phyloP scores from a whole-genome alignment of 179 eudicot species.

The Spinacia oleracea region DNA sequence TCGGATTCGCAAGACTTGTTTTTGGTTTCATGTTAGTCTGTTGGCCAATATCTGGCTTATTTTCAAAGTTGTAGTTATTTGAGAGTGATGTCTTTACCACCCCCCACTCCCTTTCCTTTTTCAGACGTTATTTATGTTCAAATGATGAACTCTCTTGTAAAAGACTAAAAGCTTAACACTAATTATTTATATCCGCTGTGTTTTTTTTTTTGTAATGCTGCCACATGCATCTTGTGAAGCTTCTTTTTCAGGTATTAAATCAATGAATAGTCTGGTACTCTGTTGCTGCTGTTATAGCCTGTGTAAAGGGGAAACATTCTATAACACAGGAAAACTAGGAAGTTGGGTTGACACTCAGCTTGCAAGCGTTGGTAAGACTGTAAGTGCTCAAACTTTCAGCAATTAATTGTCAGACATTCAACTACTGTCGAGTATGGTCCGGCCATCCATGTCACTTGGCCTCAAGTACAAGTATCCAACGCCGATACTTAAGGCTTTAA shows the following conservation, averaged over 20 bases:
- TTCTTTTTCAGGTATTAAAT: slow-evolving; percentile 10
- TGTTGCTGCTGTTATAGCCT: slow-evolving; percentile 15
- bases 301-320: neutral
- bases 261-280: neutral
- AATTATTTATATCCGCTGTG: neutral
- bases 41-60: neutral
- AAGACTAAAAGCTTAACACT: neutral
- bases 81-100: neutral
- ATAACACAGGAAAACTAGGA: neutral
- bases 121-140: neutral
- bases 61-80: neutral
- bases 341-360: neutral
- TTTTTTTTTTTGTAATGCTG: neutral
- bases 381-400: neutral
- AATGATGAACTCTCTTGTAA: neutral
- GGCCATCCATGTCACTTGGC: neutral
- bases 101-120: neutral
- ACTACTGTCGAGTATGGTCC: neutral
- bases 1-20: neutral
- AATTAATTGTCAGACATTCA: neutral
- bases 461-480: neutral
- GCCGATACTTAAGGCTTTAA: too few species aligned
- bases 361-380: neutral
- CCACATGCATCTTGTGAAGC: neutral
- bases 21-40: neutral